A percentile compares a stretch with the other conserved stretches of the same genome.
phyloP scores from a whole-genome alignment of 2,329 filamentous ascomycete species.

The Colletotrichum eleusines region DNA sequence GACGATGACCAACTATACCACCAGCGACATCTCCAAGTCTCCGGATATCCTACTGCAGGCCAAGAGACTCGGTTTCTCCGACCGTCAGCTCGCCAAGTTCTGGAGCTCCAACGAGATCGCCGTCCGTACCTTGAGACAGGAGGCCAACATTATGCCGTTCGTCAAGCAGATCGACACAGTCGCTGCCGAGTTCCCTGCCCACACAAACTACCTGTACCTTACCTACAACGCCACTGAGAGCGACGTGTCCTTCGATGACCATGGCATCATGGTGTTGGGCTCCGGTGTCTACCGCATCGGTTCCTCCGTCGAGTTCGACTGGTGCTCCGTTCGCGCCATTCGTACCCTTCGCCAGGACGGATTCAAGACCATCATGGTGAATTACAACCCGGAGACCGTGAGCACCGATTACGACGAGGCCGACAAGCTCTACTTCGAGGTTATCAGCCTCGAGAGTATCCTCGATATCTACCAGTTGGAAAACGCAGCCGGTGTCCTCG shows the following conservation, averaged over 20 bases:
- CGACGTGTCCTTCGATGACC: conserved; percentile 86
- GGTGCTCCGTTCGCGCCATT: conserved; percentile 96
- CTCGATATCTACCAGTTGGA: conserved; percentile 95
- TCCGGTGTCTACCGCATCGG: conserved; percentile 98
- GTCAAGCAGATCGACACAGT: conserved; percentile 99
- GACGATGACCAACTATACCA: conserved; percentile 75
- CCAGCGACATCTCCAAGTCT: conserved; percentile 73
- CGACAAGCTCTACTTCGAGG: conserved; percentile 95
- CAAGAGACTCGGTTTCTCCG: conserved; percentile 94
- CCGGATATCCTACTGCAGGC: conserved; percentile 80
- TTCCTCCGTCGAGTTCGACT: conserved; percentile 98
- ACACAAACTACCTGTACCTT: conserved; percentile 95
- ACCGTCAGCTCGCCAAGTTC: conserved; percentile 93
- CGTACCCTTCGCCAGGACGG: conserved; percentile 86
- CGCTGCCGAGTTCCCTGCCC: conserved; percentile 93
- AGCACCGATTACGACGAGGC: conserved; percentile 94
- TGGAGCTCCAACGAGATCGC: conserved; percentile 95
- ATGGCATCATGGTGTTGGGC: conserved; percentile 95
- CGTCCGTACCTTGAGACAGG: conserved; percentile 84
- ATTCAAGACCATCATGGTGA: conserved; percentile 96
- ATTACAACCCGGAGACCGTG: conserved; percentile 92
- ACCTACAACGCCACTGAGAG: conserved; percentile 94
- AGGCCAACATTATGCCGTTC: conserved; percentile 86
- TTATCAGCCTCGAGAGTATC: conserved; percentile 89
- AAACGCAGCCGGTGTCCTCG: conserved; percentile 83